Percentiles rank a stretch among this genome's conserved stretches.
phyloP scores from a whole-genome alignment of 1,139 yeast genomes.

The Entelexis paramagnoliae region DNA sequence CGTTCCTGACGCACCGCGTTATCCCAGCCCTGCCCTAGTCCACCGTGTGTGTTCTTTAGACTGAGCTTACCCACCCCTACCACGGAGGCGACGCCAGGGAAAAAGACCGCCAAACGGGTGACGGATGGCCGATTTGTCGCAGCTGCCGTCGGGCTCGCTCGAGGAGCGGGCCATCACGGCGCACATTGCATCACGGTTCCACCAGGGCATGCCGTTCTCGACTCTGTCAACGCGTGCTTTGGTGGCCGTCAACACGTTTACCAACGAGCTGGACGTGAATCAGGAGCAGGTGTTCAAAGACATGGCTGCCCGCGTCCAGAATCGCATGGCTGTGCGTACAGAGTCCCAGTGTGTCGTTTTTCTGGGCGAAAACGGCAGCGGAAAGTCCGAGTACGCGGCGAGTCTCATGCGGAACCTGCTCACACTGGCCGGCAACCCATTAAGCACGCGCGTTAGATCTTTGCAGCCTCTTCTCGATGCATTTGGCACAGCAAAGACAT shows the following conservation, averaged over 20 bases:
- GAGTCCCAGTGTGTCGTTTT: constrained; percentile 35
- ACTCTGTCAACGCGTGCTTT: constrained; percentile 34
- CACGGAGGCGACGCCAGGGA: neutral
- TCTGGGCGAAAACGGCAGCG: constrained; percentile 36
- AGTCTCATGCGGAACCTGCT: constrained; percentile 30
- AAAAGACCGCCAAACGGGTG: neutral
- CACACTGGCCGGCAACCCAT: constrained; percentile 34
- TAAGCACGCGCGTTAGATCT: constrained; percentile 31
- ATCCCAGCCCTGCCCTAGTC: constrained; percentile 1
- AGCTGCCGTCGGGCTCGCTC: constrained; percentile 32
- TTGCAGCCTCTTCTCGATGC: constrained; percentile 34
- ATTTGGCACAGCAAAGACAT: constrained; percentile 35
- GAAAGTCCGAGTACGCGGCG: constrained; percentile 34
- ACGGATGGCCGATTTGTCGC: constrained; percentile 32
- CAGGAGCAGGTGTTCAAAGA: constrained; percentile 35
- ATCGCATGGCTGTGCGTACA: constrained; percentile 34
- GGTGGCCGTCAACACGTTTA: constrained; percentile 35
- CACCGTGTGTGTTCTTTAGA: neutral
- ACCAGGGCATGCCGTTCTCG: constrained; percentile 36
- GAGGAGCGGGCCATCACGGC: constrained; percentile 37
- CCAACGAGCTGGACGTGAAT: constrained; percentile 31
- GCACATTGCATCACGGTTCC: constrained; percentile 37
- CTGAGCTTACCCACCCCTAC: constrained; percentile 1
- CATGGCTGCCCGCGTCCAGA: constrained; percentile 34
- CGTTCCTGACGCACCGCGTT: constrained; percentile 2